phyloP scores from a whole-genome alignment of 345 rosid genomes.

The Eucalyptus polybractea region DNA sequence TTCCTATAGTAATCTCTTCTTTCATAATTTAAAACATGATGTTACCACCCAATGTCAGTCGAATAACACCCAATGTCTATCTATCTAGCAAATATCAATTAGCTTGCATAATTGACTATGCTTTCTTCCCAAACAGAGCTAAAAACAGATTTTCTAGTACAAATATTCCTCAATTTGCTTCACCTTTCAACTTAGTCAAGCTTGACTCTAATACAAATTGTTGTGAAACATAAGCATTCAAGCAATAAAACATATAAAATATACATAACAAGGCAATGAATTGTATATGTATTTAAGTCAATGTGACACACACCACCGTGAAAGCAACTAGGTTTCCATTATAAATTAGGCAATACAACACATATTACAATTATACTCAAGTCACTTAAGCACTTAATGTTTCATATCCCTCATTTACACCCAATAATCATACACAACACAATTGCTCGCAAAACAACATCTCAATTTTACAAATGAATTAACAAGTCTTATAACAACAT shows the following conservation, averaged over 20 bases:
- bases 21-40: not conserved
- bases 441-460: not conserved
- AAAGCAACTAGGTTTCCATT: not conserved
- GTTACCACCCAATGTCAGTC: not conserved
- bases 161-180: not conserved
- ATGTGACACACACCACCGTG: not conserved
- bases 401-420: not conserved
- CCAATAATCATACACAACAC: not conserved
- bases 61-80: not conserved
- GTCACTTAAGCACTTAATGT: not conserved
- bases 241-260: not conserved
- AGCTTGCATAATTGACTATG: not conserved
- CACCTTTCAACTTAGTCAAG: not conserved
- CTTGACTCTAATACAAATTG: not conserved
- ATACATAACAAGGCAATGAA: not conserved
- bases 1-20: not conserved
- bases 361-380: not conserved
- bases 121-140: not conserved
- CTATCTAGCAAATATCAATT: not conserved
- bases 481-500: not conserved
- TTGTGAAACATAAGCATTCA: not conserved
- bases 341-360: not conserved
- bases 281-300: not conserved
- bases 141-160: not conserved
- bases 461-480: not conserved